Evolutionary conservation across 805 yeast species (phyloP).

Genomic region (Kuraishia floccosa): DNA sequence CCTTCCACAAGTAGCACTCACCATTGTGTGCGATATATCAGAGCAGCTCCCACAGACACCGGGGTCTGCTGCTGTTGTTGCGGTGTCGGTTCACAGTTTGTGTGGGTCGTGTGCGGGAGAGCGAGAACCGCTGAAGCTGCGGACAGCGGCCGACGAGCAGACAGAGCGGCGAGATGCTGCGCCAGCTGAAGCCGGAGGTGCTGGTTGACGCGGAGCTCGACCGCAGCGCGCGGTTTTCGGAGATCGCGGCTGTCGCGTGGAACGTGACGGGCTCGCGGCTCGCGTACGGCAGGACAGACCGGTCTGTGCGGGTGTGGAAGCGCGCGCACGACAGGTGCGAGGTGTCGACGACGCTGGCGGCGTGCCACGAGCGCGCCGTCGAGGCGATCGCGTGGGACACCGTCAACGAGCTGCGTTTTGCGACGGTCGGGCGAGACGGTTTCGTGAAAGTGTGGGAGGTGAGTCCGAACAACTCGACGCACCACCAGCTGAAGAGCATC

Average conservation of each 20-base stretch:
- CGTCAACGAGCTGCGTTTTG: constrained; percentile 24
- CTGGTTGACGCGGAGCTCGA: constrained; percentile 4
- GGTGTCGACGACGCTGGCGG: constrained; percentile 24
- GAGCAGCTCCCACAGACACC: too few relatives aligned
- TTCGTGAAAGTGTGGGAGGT: constrained; percentile 29
- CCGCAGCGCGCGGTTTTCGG: constrained; percentile 15
- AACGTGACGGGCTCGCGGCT: constrained; percentile 29
- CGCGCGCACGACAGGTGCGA: constrained; percentile 13
- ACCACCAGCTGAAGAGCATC: constrained; percentile 5
- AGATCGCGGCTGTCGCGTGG: constrained; percentile 24
- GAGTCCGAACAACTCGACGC: constrained; percentile 17
- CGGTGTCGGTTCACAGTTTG: too few relatives aligned
- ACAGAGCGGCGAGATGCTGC: too few relatives aligned
- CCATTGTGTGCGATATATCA: too few relatives aligned
- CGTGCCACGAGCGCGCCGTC: constrained; percentile 28
- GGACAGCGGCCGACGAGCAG: too few relatives aligned
- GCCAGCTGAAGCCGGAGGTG: neutral
- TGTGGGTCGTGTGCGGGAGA: too few relatives aligned
- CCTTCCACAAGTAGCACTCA: too few relatives aligned
- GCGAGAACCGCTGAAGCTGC: too few relatives aligned
- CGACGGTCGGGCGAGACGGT: constrained; percentile 32
- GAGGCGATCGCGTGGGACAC: constrained; percentile 36
- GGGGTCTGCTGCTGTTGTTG: too few relatives aligned
- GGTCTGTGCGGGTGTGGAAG: constrained; percentile 28
- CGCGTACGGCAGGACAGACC: constrained; percentile 31